phyloP scores from a whole-genome alignment of 768 basidiomycete species.

The Gymnopilus junonius region DNA sequence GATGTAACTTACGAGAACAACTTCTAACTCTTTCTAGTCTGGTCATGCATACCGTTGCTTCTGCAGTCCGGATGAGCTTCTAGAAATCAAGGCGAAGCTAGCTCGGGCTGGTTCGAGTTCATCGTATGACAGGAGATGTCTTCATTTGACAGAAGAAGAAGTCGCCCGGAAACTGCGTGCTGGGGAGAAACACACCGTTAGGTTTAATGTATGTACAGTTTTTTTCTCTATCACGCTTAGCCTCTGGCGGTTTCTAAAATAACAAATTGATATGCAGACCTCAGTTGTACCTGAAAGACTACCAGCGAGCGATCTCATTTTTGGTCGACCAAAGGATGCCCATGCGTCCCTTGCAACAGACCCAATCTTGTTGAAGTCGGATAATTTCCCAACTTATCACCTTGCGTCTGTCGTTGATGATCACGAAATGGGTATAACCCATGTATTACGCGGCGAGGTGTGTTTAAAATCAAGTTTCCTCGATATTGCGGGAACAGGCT shows the following conservation, averaged over 20 bases:
- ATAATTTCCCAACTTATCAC: slow-evolving; percentile 95
- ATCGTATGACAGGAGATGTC: slow-evolving; percentile 88
- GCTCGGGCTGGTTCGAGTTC: slow-evolving; percentile 74
- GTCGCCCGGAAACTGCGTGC: slow-evolving; percentile 71
- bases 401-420: slow-evolving; percentile 96
- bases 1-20: neutral
- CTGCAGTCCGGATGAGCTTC: slow-evolving; percentile 76
- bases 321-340: slow-evolving; percentile 73
- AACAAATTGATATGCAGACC: slow-evolving; percentile 45
- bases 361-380: slow-evolving; percentile 90
- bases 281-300: slow-evolving; percentile 55
- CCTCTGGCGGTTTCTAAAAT: neutral
- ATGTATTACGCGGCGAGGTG: slow-evolving; percentile 94
- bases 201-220: slow-evolving; percentile 73
- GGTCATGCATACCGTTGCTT: slow-evolving; percentile 96
- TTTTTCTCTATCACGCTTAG: neutral
- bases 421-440: slow-evolving; percentile 93
- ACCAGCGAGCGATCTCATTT: slow-evolving; percentile 70
- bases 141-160: slow-evolving; percentile 88
- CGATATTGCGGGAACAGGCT: neutral
- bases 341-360: slow-evolving; percentile 85
- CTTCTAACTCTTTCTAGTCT: slow-evolving; percentile 47
- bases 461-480: slow-evolving; percentile 18
- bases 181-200: slow-evolving; percentile 81
- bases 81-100: slow-evolving; percentile 68